Conservation (phyloP, 2,329 filamentous ascomycete species). For the Pyrenophora graminea region DNA sequence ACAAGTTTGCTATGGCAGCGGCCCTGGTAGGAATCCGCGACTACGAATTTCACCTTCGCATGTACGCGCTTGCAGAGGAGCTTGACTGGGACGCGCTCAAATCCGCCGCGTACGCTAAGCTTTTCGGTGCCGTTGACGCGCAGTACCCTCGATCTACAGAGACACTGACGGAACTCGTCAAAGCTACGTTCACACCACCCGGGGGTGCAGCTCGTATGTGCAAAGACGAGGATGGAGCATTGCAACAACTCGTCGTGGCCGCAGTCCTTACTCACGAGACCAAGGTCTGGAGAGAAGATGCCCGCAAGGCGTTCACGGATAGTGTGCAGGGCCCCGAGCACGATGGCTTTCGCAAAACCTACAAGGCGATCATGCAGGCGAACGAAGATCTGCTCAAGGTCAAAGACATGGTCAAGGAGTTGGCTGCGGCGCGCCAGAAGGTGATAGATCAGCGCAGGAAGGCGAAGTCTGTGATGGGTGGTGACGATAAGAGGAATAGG, state of each 20-base stretch:
- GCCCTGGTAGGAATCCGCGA: too few relatives aligned
- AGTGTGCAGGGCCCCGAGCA: slow-evolving; percentile 1
- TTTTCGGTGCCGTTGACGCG: too few relatives aligned
- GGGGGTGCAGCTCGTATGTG: slow-evolving; percentile 1
- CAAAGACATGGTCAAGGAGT: background rate
- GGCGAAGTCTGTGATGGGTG: background rate
- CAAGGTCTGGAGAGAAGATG: background rate
- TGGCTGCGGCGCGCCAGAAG: background rate
- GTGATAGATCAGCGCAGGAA: background rate
- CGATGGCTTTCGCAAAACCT: slow-evolving; percentile 1
- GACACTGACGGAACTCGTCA: too few relatives aligned
- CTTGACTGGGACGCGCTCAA: too few relatives aligned
- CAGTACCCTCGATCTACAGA: too few relatives aligned
- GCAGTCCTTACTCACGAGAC: background rate
- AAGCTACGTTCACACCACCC: background rate
- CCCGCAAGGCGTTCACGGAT: background rate
- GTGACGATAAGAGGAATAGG: background rate
- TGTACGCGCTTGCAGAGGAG: too few relatives aligned
- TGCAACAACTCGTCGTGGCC: slow-evolving; percentile 7
- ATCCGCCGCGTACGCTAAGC: too few relatives aligned
- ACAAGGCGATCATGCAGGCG: background rate
- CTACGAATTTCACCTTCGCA: too few relatives aligned
- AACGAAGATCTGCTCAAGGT: background rate
- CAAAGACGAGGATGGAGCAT: slow-evolving; percentile 3
- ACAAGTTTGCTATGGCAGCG: too few relatives aligned